Evolutionary conservation across 176 grass and related monocot species (phyloP).

Genomic region (Bromus sterilis): DNA sequence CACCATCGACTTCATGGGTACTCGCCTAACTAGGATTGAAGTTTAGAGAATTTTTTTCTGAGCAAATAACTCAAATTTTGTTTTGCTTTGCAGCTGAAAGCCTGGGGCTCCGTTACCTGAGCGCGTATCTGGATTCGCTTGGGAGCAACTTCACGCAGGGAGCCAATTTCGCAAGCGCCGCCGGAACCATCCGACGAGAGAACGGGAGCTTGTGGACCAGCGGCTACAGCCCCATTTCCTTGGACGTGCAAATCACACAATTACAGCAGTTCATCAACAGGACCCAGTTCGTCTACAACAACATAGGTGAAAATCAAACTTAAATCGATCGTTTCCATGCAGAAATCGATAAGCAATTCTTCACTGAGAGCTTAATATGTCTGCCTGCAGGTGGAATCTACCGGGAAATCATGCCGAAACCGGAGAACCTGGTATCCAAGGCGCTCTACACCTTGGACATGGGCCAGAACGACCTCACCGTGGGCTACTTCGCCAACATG

Average conservation of each 20-base stretch:
- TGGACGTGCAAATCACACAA: constrained; percentile 79
- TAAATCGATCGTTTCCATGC: not conserved
- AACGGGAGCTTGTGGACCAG: constrained; percentile 58
- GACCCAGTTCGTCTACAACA: constrained; percentile 44
- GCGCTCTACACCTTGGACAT: constrained; percentile 96
- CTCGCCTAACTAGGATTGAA: too few relatives aligned
- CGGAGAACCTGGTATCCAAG: constrained; percentile 52
- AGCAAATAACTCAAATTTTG: too few relatives aligned
- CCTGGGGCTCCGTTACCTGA: constrained; percentile 64
- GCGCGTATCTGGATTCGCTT: constrained; percentile 76
- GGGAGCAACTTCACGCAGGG: constrained; percentile 85
- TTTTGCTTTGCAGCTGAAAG: constrained; percentile 38
- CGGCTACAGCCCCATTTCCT: constrained; percentile 78
- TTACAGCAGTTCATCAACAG: constrained; percentile 68
- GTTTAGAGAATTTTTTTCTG: too few relatives aligned
- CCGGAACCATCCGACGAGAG: constrained; percentile 63
- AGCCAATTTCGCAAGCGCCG: constrained; percentile 85
- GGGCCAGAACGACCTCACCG: constrained; percentile 89
- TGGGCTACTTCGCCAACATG: constrained; percentile 61
- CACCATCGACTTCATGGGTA: constrained; percentile 91
- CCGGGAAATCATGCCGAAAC: constrained; percentile 52
- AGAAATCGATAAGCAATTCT: not conserved
- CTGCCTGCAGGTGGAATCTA: constrained; percentile 43
- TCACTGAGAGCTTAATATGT: not conserved
- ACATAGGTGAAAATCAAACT: constrained; percentile 21